These are phyloP conservation scores for Pseudogymnoascus sp. DNA, from an alignment of 2,329 filamentous ascomycete species.

Conservation along the genomic window DNA sequence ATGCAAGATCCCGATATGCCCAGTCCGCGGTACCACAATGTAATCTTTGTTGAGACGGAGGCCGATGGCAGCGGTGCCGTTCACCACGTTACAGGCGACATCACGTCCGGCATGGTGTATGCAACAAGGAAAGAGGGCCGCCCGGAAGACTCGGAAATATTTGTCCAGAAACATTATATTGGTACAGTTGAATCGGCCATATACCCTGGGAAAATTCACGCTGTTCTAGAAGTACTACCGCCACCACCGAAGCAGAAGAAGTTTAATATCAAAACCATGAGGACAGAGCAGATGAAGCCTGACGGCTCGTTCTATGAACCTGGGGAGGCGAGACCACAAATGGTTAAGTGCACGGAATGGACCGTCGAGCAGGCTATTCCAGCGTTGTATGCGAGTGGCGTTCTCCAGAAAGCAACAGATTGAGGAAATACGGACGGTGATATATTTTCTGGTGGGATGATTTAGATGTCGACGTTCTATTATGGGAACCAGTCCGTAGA, in stretches of 20 bases:
- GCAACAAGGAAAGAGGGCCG: neutral
- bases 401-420: neutral
- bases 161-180: neutral
- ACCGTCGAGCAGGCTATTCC: conserved; percentile 15
- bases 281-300: conserved; percentile 1
- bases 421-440: neutral
- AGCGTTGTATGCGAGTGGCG: conserved; percentile 10
- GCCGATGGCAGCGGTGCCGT: conserved; percentile 9
- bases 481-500: neutral
- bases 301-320: neutral
- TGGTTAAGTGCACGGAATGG: conserved; percentile 17
- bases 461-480: no score
- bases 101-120: conserved; percentile 8
- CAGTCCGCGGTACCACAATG: conserved; percentile 10
- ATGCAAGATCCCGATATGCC: conserved; percentile 11
- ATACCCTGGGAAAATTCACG: conserved; percentile 10
- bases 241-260: conserved; percentile 15
- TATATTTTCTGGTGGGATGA: neutral
- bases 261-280: conserved; percentile 5
- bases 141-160: conserved; percentile 3
- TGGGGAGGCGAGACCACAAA: conserved; percentile 9
- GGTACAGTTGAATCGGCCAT: conserved; percentile 1
- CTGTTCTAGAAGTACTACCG: conserved; percentile 4
- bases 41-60: conserved; percentile 10
- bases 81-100: conserved; percentile 8